Conservation (phyloP, 2,329 filamentous ascomycete species). For the Mycosphaerelloides madeirae region DNA sequence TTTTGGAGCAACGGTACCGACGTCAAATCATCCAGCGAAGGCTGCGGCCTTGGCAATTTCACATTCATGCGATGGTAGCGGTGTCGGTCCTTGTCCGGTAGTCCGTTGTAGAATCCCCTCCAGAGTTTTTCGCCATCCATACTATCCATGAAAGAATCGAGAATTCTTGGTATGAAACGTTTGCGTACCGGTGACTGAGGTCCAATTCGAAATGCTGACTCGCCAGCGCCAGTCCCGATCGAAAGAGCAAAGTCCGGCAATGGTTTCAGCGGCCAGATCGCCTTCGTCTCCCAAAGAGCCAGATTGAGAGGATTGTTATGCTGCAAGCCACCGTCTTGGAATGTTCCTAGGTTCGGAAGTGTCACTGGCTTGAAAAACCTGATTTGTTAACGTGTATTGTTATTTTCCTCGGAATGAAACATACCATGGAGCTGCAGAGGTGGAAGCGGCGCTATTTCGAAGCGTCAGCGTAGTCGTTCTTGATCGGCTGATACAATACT, state of each 20-base stretch:
- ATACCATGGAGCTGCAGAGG: slow-evolving; percentile 28
- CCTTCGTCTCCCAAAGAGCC: slow-evolving; percentile 21
- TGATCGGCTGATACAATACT: no score
- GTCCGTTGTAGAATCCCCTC: slow-evolving; percentile 18
- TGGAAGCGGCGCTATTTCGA: slow-evolving; percentile 25
- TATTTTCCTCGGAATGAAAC: slow-evolving; percentile 1
- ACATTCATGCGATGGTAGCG: slow-evolving; percentile 26
- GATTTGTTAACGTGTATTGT: slow-evolving; percentile 1
- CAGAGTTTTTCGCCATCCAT: slow-evolving; percentile 25
- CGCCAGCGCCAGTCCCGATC: slow-evolving; percentile 24
- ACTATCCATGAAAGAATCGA: slow-evolving; percentile 19
- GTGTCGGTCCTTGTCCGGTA: slow-evolving; percentile 10
- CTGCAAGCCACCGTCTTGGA: slow-evolving; percentile 29
- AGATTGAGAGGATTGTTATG: slow-evolving; percentile 28
- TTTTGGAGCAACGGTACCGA: not conserved
- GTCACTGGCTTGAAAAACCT: slow-evolving; percentile 26
- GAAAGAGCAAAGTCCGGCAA: slow-evolving; percentile 25
- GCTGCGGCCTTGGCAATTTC: slow-evolving; percentile 13
- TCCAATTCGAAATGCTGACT: slow-evolving; percentile 1
- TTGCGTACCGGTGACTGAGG: slow-evolving; percentile 24
- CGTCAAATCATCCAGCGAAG: slow-evolving; percentile 18
- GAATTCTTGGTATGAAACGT: slow-evolving; percentile 21
- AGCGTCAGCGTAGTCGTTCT: no score
- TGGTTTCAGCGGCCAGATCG: slow-evolving; percentile 24
- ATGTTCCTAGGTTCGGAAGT: slow-evolving; percentile 23